A percentile compares a stretch with the other conserved stretches of the same genome.
These are phyloP conservation scores for Suillus variegatus DNA, from an alignment of 768 basidiomycete genomes.

Conservation along the genomic window DNA sequence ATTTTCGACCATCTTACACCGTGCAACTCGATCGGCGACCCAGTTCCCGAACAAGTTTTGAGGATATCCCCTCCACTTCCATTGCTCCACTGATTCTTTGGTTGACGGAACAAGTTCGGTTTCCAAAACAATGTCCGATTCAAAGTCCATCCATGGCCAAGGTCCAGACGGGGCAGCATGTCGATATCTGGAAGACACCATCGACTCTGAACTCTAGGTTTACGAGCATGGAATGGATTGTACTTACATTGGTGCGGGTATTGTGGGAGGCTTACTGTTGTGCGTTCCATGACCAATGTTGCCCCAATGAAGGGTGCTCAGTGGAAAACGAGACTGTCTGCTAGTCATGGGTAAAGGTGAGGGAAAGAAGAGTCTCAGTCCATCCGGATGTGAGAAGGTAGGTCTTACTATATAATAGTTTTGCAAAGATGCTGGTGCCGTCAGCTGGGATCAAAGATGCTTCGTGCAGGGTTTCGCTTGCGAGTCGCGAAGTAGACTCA, in stretches of 20 bases:
- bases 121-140: background rate
- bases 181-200: conserved; percentile 19
- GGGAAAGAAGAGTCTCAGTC: background rate
- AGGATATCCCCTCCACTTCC: conserved; percentile 39
- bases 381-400: too few relatives aligned
- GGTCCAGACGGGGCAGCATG: conserved; percentile 45
- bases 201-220: background rate
- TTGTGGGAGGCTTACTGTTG: conserved; percentile 15
- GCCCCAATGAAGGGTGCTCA: background rate
- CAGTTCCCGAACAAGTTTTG: conserved; percentile 50
- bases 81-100: background rate
- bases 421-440: background rate
- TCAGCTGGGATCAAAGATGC: background rate
- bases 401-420: background rate
- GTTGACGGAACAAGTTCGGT: conserved; percentile 13
- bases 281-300: background rate
- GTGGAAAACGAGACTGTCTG: background rate
- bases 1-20: conserved; percentile 23
- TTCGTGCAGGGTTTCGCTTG: background rate
- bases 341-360: background rate
- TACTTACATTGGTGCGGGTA: conserved; percentile 27
- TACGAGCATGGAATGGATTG: background rate
- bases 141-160: conserved; percentile 27
- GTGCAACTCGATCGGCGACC: conserved; percentile 38
- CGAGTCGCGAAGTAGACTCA: background rate